Evolutionary conservation across 768 basidiomycete genomes (phyloP), one percentile per base, ranked within the genome.

Genomic region (Suillus alpinus): DNA sequence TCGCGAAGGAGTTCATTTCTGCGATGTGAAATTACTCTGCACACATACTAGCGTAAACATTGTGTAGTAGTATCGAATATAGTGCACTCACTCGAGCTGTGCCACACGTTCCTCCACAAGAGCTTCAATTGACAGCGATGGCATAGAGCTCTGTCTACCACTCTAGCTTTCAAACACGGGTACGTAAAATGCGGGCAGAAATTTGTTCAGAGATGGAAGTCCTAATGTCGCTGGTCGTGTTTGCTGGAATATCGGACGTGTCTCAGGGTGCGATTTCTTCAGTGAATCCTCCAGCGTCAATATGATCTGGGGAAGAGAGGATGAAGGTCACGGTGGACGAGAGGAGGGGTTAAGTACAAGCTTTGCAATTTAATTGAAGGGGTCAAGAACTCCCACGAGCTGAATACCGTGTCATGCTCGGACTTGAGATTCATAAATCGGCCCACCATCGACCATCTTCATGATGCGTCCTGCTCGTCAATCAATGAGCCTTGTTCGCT

Each of bases 1-100:
- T 91, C 83, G 46, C 80, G 80, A 70, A 92, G 80, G 53, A 91
- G 80, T 57, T 77, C 85, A 86, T 89, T 87, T 71, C 90, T 79
- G 65, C 84, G 85, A 51, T 80, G 74, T 47, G 84, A 73, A 63
- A 92, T 86, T 64, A 77, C 79, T 70, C 90, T 92, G 63, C 20
- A 62, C 56, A 34, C 55, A 43, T 56, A 59, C 55, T 16, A 23
- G 36, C 23, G 29, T 40, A 26, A 20, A 26, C 29, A 9, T 39
- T 64, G 3, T 44, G 53, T 20, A 8, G 29, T 26, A 20, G 13
- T 10, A 47, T 9, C 13, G 41, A 52, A 56, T 61, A 26, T 18
- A 37, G 26, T 55, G 13, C 31, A 51, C 74, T 65, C 56, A 77
- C 75, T 70, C 63, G 63, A 77, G 71, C 26, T 75, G 70, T 23